A percentile compares a stretch with the other conserved stretches of the same genome.
These are phyloP conservation scores for Angophora floribunda DNA, from an alignment of 345 rosid genomes.

Conservation along the genomic window DNA sequence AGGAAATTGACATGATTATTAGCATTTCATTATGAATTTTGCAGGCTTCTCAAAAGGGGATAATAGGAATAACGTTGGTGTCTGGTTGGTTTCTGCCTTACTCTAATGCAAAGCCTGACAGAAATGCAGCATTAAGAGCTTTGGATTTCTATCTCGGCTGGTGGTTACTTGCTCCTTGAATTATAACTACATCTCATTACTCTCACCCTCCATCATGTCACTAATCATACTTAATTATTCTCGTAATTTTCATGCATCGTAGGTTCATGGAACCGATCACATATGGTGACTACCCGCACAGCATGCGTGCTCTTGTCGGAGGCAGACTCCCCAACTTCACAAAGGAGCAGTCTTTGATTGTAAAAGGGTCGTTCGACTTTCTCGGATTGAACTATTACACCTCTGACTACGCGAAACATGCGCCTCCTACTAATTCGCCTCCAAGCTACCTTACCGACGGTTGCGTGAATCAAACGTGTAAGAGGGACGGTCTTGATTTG, in stretches of 20 bases:
- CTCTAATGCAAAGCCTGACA: slow-evolving; percentile 6
- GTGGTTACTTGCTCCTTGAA: neutral
- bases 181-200: neutral
- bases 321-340: slow-evolving; percentile 22
- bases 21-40: neutral
- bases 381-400: slow-evolving; percentile 35
- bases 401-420: slow-evolving; percentile 8
- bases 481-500: neutral
- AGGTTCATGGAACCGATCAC: slow-evolving; percentile 35
- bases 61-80: slow-evolving; percentile 30
- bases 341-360: neutral
- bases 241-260: neutral
- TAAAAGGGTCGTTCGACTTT: slow-evolving; percentile 26
- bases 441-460: slow-evolving; percentile 15
- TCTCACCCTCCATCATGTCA: neutral
- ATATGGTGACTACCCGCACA: slow-evolving; percentile 24
- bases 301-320: slow-evolving; percentile 18
- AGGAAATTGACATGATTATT: neutral
- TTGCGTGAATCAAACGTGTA: slow-evolving; percentile 1
- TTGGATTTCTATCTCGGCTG: slow-evolving; percentile 35
- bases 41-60: slow-evolving; percentile 32
- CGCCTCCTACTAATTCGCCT: neutral
- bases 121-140: slow-evolving; percentile 19
- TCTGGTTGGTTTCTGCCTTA: slow-evolving; percentile 30
- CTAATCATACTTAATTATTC: neutral